Evolutionary conservation across 176 grass and related monocot species (phyloP).

Genomic region (Saccharum officinarum): DNA sequence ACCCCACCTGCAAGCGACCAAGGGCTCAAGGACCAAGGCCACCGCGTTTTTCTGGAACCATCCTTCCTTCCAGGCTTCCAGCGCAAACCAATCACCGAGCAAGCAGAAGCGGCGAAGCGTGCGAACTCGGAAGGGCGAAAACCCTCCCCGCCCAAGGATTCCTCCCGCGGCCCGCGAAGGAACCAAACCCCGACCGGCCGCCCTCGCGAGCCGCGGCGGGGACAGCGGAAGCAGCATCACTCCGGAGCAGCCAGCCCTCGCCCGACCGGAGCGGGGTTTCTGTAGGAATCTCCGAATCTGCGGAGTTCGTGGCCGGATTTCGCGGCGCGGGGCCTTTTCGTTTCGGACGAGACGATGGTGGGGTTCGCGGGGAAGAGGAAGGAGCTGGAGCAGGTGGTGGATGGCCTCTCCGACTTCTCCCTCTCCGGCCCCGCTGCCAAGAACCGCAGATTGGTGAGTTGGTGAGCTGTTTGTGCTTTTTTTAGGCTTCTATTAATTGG

Average conservation of each 20-base stretch:
- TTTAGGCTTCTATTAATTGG: background rate
- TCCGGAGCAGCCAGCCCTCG: background rate
- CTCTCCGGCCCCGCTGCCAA: conserved; percentile 58
- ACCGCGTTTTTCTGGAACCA: conserved; percentile 21
- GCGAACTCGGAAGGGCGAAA: conserved; percentile 35
- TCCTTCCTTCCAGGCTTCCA: background rate
- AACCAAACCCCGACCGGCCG: background rate
- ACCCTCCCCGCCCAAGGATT: background rate
- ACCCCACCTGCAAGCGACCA: conserved; percentile 26
- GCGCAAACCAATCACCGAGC: background rate
- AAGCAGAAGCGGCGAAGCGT: background rate
- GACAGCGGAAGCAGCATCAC: background rate
- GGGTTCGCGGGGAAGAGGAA: conserved; percentile 80
- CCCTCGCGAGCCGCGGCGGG: background rate
- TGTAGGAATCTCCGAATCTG: conserved; percentile 2
- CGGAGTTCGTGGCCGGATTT: background rate
- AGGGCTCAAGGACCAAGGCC: background rate
- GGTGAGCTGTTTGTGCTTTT: conserved; percentile 35
- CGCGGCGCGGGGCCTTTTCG: background rate
- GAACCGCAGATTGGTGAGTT: conserved; percentile 66
- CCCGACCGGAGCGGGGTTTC: conserved; percentile 3
- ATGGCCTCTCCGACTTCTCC: conserved; percentile 57
- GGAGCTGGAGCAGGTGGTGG: conserved; percentile 59
- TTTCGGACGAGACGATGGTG: conserved; percentile 26
- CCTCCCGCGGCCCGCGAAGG: conserved; percentile 25